Percentiles rank a stretch among this genome's conserved stretches.
phyloP scores from a whole-genome alignment of 179 eudicot species.

The Camellia oleifera region DNA sequence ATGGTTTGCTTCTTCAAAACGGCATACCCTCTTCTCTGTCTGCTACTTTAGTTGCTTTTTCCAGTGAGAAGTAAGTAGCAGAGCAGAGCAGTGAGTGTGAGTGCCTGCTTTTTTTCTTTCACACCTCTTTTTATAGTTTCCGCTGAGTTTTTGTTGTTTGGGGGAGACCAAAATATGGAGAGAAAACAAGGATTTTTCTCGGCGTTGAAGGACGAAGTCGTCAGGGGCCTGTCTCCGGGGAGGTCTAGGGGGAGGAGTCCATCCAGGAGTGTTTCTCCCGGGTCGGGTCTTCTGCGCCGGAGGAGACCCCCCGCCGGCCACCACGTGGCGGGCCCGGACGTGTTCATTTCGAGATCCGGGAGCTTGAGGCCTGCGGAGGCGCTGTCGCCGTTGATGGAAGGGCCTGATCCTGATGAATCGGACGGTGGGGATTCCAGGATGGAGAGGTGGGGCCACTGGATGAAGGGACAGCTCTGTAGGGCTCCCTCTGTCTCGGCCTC shows the following conservation, averaged over 20 bases:
- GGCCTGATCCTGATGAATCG: conserved; percentile 59
- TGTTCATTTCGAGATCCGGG: conserved; percentile 51
- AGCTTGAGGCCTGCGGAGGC: conserved; percentile 52
- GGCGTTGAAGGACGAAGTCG: conserved; percentile 62
- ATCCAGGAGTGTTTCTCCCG: conserved; percentile 30
- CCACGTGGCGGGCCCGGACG: conserved; percentile 45
- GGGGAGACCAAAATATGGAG: conserved; percentile 44
- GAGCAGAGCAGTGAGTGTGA: background rate
- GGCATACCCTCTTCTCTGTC: background rate
- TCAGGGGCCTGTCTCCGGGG: conserved; percentile 70
- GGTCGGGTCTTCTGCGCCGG: conserved; percentile 38
- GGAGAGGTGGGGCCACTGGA: conserved; percentile 60
- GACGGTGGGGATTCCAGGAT: conserved; percentile 39
- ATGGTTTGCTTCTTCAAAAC: conserved; percentile 14
- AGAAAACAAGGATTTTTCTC: conserved; percentile 77
- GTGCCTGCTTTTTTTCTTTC: background rate
- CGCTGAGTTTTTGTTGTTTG: no score
- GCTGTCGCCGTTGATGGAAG: conserved; percentile 60
- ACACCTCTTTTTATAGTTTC: background rate
- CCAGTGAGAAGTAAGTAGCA: background rate
- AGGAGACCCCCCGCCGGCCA: conserved; percentile 19
- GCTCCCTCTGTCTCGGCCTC: conserved; percentile 30
- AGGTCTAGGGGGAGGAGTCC: conserved; percentile 47
- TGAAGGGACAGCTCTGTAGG: conserved; percentile 52
- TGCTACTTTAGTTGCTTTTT: background rate